phyloP scores from a whole-genome alignment of 202 grass and related monocot genomes.

The Brachypodium distachyon region DNA sequence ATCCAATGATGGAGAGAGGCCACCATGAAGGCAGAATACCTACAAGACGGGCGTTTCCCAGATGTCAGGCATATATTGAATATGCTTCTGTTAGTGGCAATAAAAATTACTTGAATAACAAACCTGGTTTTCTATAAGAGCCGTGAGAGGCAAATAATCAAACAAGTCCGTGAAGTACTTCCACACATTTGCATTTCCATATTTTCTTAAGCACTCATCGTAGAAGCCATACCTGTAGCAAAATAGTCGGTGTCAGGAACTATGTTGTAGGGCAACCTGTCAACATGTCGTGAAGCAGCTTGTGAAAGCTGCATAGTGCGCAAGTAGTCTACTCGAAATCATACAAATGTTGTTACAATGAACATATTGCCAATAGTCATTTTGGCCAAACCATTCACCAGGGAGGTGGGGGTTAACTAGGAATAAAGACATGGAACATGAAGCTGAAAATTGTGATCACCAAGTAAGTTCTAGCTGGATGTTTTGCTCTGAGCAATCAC shows the following conservation, averaged over 20 bases:
- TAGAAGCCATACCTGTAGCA: constrained; percentile 88
- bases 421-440: not conserved
- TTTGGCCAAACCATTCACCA: too few relatives aligned
- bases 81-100: not conserved
- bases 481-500: not conserved
- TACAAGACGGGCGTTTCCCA: constrained; percentile 16
- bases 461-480: not conserved
- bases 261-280: not conserved
- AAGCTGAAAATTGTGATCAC: not conserved
- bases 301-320: not conserved
- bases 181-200: constrained; percentile 98
- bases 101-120: not conserved
- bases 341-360: not conserved
- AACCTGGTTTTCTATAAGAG: constrained; percentile 98
- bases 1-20: constrained; percentile 93
- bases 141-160: constrained; percentile 94
- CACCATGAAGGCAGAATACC: constrained; percentile 95
- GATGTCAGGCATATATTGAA: constrained; percentile 19
- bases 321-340: not conserved
- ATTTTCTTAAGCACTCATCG: constrained; percentile 95
- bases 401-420: too few relatives aligned
- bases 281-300: not conserved
- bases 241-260: constrained; percentile 12
- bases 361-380: too few relatives aligned
- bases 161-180: constrained; percentile 94